Percentiles rank a stretch among this genome's conserved stretches.
phyloP scores from a whole-genome alignment of 805 yeast species.

The Wickerhamomyces canadensis region DNA sequence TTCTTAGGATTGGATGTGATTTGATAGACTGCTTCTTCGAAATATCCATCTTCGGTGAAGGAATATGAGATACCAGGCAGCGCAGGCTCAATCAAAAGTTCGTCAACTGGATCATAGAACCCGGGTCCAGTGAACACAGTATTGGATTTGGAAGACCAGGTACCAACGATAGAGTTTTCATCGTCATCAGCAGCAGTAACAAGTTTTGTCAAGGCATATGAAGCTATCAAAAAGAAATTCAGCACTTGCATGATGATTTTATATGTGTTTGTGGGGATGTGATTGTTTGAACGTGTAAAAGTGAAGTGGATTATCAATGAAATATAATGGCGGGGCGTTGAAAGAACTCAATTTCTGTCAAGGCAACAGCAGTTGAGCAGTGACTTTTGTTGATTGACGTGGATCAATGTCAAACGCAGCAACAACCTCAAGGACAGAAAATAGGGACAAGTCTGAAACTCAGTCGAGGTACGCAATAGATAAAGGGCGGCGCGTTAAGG shows the following conservation, averaged over 20 bases:
- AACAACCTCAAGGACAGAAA: no score
- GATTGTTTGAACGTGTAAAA: not conserved
- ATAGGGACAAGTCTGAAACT: no score
- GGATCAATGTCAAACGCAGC: no score
- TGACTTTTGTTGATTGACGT: no score
- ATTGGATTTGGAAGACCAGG: slow-evolving; percentile 93
- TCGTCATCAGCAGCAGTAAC: slow-evolving; percentile 10
- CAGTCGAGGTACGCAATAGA: no score
- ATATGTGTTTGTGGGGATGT: not conserved
- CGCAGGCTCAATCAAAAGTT: slow-evolving; percentile 89
- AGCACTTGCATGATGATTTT: slow-evolving; percentile 2
- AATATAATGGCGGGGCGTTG: not conserved
- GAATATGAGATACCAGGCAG: slow-evolving; percentile 92
- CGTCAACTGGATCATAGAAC: slow-evolving; percentile 94
- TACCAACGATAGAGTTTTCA: slow-evolving; percentile 53
- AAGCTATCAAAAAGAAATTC: not conserved
- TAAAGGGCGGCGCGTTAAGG: no score
- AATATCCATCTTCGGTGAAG: slow-evolving; percentile 87
- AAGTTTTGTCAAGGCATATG: no score
- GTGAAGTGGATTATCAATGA: not conserved
- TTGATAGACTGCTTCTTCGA: slow-evolving; percentile 85
- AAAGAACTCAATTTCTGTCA: no score
- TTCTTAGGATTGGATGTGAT: slow-evolving; percentile 63
- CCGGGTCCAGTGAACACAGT: slow-evolving; percentile 96
- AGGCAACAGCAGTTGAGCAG: no score